These are phyloP conservation scores for Rosellinia necatrix DNA, from an alignment of 2,329 filamentous ascomycete species.

Conservation along the genomic window DNA sequence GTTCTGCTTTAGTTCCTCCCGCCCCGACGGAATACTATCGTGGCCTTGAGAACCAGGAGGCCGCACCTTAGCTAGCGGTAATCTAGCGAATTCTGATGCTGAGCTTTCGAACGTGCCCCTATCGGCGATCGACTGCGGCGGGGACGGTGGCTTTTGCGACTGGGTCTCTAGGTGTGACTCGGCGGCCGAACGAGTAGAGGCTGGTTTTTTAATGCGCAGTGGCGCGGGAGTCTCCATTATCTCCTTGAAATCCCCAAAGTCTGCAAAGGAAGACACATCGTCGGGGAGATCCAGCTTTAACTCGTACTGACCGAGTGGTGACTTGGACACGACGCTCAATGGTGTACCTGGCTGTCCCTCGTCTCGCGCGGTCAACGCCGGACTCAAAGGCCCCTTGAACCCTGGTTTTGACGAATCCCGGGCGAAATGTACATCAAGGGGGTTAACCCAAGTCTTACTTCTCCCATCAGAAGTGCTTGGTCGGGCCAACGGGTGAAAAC, in stretches of 20 bases:
- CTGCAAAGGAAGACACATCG: constrained; percentile 37
- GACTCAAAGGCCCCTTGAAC: constrained; percentile 12
- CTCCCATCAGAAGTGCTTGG: constrained; percentile 41
- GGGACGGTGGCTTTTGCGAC: constrained; percentile 41
- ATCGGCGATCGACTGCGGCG: constrained; percentile 42
- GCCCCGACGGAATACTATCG: constrained; percentile 32
- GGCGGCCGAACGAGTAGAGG: constrained; percentile 17
- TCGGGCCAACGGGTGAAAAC: constrained; percentile 39
- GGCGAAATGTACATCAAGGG: constrained; percentile 53
- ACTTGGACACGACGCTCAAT: constrained; percentile 40
- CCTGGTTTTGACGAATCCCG: constrained; percentile 37
- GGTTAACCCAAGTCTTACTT: constrained; percentile 50
- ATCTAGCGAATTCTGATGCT: constrained; percentile 20
- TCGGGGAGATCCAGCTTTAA: constrained; percentile 41
- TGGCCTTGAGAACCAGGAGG: constrained; percentile 35
- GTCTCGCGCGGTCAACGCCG: constrained; percentile 16
- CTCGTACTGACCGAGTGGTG: constrained; percentile 49
- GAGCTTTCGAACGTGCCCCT: constrained; percentile 26
- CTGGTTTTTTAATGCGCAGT: constrained; percentile 32
- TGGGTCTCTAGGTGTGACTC: constrained; percentile 15
- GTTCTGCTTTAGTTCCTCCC: constrained; percentile 30
- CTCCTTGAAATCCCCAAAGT: constrained; percentile 36
- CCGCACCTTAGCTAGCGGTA: constrained; percentile 24
- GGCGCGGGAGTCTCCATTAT: constrained; percentile 28
- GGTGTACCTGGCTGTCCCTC: constrained; percentile 18